phyloP scores from a whole-genome alignment of 192 early-diverging fungal genomes.

The Coemansia sp. region DNA sequence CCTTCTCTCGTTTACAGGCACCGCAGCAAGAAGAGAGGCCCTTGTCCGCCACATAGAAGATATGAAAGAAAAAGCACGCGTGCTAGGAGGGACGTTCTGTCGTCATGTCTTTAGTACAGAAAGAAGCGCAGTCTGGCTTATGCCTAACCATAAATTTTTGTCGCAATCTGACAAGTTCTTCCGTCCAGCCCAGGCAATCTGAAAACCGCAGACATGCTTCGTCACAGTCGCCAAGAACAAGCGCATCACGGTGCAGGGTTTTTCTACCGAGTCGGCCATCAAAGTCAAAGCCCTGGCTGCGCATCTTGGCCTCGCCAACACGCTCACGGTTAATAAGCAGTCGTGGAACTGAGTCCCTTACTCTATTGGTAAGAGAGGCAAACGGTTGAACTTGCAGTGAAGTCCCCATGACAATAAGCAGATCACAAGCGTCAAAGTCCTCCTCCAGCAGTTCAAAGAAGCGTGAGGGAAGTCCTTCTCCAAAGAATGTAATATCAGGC shows the following conservation, averaged over 20 bases:
- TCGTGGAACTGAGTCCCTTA: conserved; percentile 66
- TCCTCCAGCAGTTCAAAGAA: conserved; percentile 61
- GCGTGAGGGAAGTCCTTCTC: conserved; percentile 77
- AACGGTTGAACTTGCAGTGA: conserved; percentile 90
- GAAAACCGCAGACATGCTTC: conserved; percentile 69
- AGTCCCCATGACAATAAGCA: conserved; percentile 94
- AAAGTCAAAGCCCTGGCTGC: conserved; percentile 75
- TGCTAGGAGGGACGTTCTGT: neutral
- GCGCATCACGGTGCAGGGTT: conserved; percentile 67
- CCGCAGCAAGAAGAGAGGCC: neutral
- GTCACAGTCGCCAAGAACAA: conserved; percentile 83
- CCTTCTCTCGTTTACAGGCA: neutral
- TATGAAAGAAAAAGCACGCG: neutral
- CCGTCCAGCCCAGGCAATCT: conserved; percentile 71
- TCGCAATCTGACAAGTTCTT: conserved; percentile 32
- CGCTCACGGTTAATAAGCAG: conserved; percentile 87
- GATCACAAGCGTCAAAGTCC: conserved; percentile 78
- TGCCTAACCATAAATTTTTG: conserved; percentile 9
- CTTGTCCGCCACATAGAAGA: neutral
- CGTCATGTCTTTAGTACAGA: neutral
- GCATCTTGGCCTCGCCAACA: conserved; percentile 62
- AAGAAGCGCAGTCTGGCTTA: neutral
- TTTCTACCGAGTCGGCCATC: conserved; percentile 58
- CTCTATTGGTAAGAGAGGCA: conserved; percentile 69
- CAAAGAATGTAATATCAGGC: conserved; percentile 97